These are phyloP conservation scores for Mallotus japonicus DNA, from an alignment of 441 rosid genomes.

Conservation along the genomic window DNA sequence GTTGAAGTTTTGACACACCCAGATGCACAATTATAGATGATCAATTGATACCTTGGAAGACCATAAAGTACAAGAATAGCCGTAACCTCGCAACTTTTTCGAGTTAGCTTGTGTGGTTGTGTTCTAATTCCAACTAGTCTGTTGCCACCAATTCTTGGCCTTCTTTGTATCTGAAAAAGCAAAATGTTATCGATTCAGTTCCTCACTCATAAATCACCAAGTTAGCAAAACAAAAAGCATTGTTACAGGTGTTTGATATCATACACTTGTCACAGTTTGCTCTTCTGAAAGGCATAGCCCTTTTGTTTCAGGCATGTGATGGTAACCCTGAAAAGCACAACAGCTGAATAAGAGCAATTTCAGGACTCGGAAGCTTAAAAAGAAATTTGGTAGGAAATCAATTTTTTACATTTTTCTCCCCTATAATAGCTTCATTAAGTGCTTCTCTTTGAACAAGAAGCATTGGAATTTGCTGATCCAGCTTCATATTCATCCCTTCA, in stretches of 20 bases:
- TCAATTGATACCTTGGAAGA: slow-evolving; percentile 64
- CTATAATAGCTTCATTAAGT: slow-evolving; percentile 81
- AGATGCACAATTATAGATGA: no score
- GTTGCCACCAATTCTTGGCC: slow-evolving; percentile 65
- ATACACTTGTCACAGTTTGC: slow-evolving; percentile 51
- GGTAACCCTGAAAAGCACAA: slow-evolving; percentile 58
- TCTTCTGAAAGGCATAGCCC: slow-evolving; percentile 94
- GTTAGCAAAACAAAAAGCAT: not conserved
- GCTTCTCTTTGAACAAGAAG: slow-evolving; percentile 88
- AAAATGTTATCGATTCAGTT: not conserved
- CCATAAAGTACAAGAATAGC: slow-evolving; percentile 96
- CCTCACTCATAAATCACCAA: not conserved
- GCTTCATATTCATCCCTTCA: slow-evolving; percentile 85
- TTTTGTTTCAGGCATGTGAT: slow-evolving; percentile 94
- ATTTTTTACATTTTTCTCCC: slow-evolving; percentile 66
- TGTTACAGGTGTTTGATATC: not conserved
- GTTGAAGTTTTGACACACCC: no score
- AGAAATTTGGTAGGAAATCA: not conserved
- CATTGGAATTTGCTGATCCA: slow-evolving; percentile 91
- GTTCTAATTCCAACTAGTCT: slow-evolving; percentile 73
- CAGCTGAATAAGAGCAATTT: slow-evolving; percentile 16
- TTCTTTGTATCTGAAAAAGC: slow-evolving; percentile 49
- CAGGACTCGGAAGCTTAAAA: not conserved
- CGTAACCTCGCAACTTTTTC: slow-evolving; percentile 79
- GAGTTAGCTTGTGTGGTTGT: slow-evolving; percentile 63